A percentile compares a stretch with the other conserved stretches of the same genome.
Evolutionary conservation across 768 basidiomycete genomes (phyloP).

Genomic region (Zangia roseola): DNA sequence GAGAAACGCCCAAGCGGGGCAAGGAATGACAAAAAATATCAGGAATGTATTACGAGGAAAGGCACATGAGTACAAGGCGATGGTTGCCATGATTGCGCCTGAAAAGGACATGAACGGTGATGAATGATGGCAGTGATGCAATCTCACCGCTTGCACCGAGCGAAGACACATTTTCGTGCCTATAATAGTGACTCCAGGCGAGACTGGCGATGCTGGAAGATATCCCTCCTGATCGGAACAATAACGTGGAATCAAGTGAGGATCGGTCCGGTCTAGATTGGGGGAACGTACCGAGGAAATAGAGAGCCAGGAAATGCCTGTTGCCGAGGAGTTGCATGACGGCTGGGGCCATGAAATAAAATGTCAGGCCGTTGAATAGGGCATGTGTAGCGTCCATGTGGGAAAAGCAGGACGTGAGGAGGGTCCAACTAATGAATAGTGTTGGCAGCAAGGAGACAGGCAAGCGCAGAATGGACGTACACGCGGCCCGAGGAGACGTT

Average conservation of each 20-base stretch:
- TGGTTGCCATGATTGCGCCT: slow-evolving; percentile 71
- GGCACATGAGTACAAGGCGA: slow-evolving; percentile 72
- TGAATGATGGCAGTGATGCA: not conserved
- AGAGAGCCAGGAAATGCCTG: slow-evolving; percentile 65
- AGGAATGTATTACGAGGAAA: slow-evolving; percentile 65
- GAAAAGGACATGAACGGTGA: slow-evolving; percentile 4
- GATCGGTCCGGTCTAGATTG: not conserved
- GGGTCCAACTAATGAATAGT: slow-evolving; percentile 59
- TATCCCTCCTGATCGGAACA: slow-evolving; percentile 51
- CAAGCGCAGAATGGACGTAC: slow-evolving; percentile 37
- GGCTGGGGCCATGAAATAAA: slow-evolving; percentile 70
- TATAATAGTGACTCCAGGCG: slow-evolving; percentile 43
- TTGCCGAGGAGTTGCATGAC: slow-evolving; percentile 65
- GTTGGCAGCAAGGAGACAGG: not conserved
- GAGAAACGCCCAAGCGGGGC: slow-evolving; percentile 77
- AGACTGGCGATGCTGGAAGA: slow-evolving; percentile 48
- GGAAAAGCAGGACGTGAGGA: slow-evolving; percentile 69
- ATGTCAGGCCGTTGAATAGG: slow-evolving; percentile 75
- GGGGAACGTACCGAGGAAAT: slow-evolving; percentile 57
- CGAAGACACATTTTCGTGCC: slow-evolving; percentile 32
- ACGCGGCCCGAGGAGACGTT: slow-evolving; percentile 66
- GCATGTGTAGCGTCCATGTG: slow-evolving; percentile 61
- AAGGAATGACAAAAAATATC: slow-evolving; percentile 73
- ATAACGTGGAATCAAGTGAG: not conserved
- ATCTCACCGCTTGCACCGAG: slow-evolving; percentile 75